A percentile compares a stretch with the other conserved stretches of the same genome.
phyloP scores from a whole-genome alignment of 2,329 filamentous ascomycete genomes.

The Colletotrichum melonis region DNA sequence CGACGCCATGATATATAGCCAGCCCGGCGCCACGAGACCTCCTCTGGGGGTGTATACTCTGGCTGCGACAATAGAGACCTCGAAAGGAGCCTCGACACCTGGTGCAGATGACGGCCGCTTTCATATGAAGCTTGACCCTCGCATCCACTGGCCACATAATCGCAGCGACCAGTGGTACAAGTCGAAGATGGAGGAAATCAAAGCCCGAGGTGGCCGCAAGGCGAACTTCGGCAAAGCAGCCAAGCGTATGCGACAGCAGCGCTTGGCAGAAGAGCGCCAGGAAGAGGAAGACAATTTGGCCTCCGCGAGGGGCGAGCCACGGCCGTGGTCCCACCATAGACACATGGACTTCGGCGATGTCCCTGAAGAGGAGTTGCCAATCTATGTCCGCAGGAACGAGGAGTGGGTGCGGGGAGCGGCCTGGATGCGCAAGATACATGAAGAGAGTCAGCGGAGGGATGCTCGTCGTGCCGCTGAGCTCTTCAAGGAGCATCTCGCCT shows the following conservation, averaged over 20 bases:
- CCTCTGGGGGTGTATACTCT: conserved; percentile 7
- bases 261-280: conserved; percentile 36
- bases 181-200: conserved; percentile 62
- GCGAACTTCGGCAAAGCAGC: conserved; percentile 59
- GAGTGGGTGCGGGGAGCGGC: conserved; percentile 56
- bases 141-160: conserved; percentile 57
- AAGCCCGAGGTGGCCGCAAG: conserved; percentile 60
- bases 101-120: conserved; percentile 43
- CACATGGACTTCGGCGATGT: conserved; percentile 51
- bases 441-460: conserved; percentile 33
- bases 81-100: conserved; percentile 21
- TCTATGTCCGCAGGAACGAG: conserved; percentile 55
- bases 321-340: conserved; percentile 43
- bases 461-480: conserved; percentile 1
- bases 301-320: neutral
- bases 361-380: conserved; percentile 53
- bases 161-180: conserved; percentile 58
- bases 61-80: neutral
- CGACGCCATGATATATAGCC: conserved; percentile 35
- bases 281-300: neutral
- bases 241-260: conserved; percentile 49
- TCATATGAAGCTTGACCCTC: conserved; percentile 63
- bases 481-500: conserved; percentile 20
- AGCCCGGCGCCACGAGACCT: conserved; percentile 34
- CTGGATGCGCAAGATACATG: conserved; percentile 48